phyloP scores from a whole-genome alignment of 768 basidiomycete genomes.

The Phallus indusiatus region DNA sequence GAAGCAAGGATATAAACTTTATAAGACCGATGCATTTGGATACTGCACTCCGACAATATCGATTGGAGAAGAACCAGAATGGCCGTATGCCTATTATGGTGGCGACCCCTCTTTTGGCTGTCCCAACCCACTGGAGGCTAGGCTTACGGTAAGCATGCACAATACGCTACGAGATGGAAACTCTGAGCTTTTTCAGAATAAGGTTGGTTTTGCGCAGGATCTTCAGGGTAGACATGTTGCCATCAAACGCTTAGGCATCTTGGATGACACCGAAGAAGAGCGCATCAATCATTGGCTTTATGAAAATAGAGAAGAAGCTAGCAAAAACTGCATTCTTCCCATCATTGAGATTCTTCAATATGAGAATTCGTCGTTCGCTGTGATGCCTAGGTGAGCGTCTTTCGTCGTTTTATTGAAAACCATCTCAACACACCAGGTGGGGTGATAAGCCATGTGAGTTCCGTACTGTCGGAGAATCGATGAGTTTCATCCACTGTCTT shows the following conservation, averaged over 20 bases:
- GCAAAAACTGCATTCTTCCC: neutral
- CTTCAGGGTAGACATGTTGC: neutral
- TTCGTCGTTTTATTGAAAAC: neutral
- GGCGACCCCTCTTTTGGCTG: neutral
- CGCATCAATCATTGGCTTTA: neutral
- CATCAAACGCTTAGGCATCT: neutral
- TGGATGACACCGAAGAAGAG: neutral
- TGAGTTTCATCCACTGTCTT: neutral
- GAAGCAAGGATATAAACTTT: neutral
- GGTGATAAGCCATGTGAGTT: neutral
- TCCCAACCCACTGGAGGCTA: too few relatives aligned
- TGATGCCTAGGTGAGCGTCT: neutral
- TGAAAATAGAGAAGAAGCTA: neutral
- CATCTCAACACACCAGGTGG: neutral
- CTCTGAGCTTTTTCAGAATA: neutral
- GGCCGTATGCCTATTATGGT: neutral
- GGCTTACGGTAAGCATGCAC: too few relatives aligned
- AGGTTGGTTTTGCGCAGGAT: neutral
- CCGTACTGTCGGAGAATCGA: neutral
- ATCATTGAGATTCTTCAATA: neutral
- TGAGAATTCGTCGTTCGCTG: neutral
- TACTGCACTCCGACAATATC: too few relatives aligned
- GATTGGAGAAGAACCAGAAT: neutral
- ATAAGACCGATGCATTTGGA: too few relatives aligned
- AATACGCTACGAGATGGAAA: too few relatives aligned